Conservation (phyloP, 345 rosid species). For the Psidium friedrichsthalianum region DNA sequence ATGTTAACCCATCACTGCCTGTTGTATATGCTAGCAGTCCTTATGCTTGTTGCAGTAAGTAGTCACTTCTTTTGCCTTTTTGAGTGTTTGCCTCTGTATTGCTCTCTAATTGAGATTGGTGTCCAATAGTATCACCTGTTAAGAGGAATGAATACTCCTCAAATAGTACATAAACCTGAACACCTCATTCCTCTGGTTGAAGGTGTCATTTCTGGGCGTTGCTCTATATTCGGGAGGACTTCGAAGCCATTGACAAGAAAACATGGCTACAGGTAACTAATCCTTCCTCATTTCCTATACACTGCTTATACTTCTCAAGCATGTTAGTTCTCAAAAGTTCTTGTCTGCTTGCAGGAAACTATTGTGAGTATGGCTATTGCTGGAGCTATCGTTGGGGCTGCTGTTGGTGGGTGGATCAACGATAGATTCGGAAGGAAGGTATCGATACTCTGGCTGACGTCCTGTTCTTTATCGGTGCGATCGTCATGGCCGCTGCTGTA, state of each 20-base stretch:
- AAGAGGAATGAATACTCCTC: neutral
- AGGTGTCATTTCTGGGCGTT: conserved; percentile 95
- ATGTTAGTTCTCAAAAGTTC: neutral
- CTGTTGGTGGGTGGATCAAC: conserved; percentile 61
- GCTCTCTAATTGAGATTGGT: neutral
- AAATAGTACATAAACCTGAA: neutral
- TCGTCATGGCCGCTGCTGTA: conserved; percentile 66
- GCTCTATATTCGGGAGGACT: conserved; percentile 70
- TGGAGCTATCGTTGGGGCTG: conserved; percentile 89
- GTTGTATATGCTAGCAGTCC: neutral
- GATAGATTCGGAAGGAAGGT: conserved; percentile 66
- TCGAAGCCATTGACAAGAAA: conserved; percentile 42
- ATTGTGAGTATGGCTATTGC: conserved; percentile 89
- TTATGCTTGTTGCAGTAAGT: neutral
- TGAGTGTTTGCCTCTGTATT: neutral
- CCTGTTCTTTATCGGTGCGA: conserved; percentile 56
- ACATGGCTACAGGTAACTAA: conserved; percentile 57
- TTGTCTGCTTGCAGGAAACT: conserved; percentile 19
- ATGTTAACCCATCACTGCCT: neutral
- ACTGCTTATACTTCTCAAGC: neutral
- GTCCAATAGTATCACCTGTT: neutral
- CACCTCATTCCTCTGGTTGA: neutral
- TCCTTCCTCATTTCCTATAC: neutral
- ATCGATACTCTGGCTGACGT: conserved; percentile 53
- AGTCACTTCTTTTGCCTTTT: neutral